Conservation (phyloP, 768 basidiomycete genomes). For the Pulveroboletus sp. region DNA sequence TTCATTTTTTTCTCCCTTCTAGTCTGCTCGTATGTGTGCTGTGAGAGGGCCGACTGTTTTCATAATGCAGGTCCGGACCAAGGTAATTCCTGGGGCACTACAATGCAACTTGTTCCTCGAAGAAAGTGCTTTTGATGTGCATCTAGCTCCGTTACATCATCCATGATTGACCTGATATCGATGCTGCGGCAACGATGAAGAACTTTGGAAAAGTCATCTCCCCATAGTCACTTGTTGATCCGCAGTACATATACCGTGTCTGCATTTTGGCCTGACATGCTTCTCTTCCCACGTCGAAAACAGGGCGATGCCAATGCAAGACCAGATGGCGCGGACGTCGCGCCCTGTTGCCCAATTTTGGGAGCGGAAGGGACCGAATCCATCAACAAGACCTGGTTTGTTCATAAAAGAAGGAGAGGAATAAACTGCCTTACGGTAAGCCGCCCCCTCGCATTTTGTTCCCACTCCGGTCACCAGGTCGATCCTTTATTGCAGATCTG, state of each 20-base stretch:
- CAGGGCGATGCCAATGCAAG: conserved; percentile 13
- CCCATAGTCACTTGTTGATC: conserved; percentile 32
- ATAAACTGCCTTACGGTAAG: too few relatives aligned
- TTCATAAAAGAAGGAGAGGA: conserved; percentile 43
- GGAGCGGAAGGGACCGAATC: conserved; percentile 36
- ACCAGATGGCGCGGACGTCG: conserved; percentile 22
- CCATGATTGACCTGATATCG: conserved; percentile 37
- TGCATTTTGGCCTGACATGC: conserved; percentile 12
- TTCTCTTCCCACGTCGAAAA: background rate
- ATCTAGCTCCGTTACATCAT: conserved; percentile 26
- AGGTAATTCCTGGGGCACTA: conserved; percentile 16
- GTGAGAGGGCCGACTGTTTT: too few relatives aligned
- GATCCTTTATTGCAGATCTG: conserved; percentile 20
- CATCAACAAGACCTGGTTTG: conserved; percentile 45
- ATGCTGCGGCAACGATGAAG: conserved; percentile 29
- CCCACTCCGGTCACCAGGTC: conserved; percentile 39
- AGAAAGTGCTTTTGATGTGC: conserved; percentile 5
- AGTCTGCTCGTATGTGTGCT: too few relatives aligned
- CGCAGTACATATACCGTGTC: too few relatives aligned
- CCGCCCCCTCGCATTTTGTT: too few relatives aligned
- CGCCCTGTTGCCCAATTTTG: conserved; percentile 48
- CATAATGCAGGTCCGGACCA: conserved; percentile 16
- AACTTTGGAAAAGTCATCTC: conserved; percentile 29
- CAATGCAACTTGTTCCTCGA: conserved; percentile 19
- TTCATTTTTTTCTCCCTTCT: too few relatives aligned